Evolutionary conservation across 805 yeast genomes (phyloP).

Genomic region (Candida silvatica): DNA sequence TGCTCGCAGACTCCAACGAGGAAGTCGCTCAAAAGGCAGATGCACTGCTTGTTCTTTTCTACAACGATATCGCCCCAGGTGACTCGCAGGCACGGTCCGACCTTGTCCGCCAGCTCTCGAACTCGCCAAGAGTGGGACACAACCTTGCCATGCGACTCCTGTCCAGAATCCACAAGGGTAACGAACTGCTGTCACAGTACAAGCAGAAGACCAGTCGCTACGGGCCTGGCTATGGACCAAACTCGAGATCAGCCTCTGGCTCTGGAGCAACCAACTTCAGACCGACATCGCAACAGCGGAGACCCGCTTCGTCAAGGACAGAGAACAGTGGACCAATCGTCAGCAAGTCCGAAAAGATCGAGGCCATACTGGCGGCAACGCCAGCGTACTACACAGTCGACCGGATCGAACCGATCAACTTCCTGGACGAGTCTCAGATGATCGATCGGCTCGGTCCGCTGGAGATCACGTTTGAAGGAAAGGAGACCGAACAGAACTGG

Average conservation of each 20-base stretch:
- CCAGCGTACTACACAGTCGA: background rate
- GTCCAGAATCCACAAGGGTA: slow-evolving; percentile 20
- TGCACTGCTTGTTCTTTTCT: slow-evolving; percentile 27
- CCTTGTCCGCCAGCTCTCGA: slow-evolving; percentile 31
- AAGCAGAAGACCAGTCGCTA: slow-evolving; percentile 2
- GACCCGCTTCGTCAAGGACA: too few relatives aligned
- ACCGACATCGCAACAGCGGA: too few relatives aligned
- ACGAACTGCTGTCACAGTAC: slow-evolving; percentile 13
- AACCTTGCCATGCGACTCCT: slow-evolving; percentile 18
- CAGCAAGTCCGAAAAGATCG: background rate
- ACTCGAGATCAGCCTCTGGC: too few relatives aligned
- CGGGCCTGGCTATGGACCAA: slow-evolving; percentile 1
- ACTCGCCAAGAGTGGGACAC: slow-evolving; percentile 22
- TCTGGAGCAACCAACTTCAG: too few relatives aligned
- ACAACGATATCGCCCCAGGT: slow-evolving; percentile 23
- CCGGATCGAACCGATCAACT: slow-evolving; percentile 1
- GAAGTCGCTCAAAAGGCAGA: slow-evolving; percentile 12
- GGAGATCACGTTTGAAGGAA: slow-evolving; percentile 42
- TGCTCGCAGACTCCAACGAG: slow-evolving; percentile 12
- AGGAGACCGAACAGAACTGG: slow-evolving; percentile 93
- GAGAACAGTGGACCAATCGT: too few relatives aligned
- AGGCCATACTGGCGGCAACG: background rate
- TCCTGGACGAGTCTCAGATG: background rate
- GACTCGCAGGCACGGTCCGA: slow-evolving; percentile 35
- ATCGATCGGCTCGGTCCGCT: slow-evolving; percentile 5